Evolutionary conservation across 495 filamentous ascomycete genomes (phyloP).

Genomic region (Aspergillus kassunensis): DNA sequence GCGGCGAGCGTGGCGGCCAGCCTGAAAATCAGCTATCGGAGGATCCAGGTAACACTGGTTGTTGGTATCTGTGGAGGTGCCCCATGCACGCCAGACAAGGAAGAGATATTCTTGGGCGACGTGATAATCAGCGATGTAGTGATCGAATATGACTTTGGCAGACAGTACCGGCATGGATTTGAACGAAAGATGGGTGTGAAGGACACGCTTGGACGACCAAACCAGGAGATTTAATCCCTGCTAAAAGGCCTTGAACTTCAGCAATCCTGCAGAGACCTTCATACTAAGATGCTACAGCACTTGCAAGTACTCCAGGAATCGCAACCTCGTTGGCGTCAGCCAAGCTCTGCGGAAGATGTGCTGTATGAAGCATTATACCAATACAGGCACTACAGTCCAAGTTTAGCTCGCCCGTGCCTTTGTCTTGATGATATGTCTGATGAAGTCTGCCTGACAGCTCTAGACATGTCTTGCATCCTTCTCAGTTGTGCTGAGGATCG

Average conservation of each 20-base stretch:
- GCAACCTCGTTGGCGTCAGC: constrained; percentile 15
- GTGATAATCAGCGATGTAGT: constrained; percentile 39
- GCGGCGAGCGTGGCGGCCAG: constrained; percentile 26
- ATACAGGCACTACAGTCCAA: constrained; percentile 26
- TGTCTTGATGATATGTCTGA: neutral
- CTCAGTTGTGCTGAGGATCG: constrained; percentile 2
- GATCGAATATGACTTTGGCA: constrained; percentile 39
- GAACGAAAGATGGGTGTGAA: constrained; percentile 22
- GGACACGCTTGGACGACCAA: constrained; percentile 27
- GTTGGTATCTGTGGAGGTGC: constrained; percentile 10
- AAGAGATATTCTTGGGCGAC: constrained; percentile 39
- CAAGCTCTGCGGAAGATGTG: constrained; percentile 23
- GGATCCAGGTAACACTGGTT: constrained; percentile 21
- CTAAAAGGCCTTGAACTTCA: constrained; percentile 19
- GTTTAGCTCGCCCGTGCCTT: neutral
- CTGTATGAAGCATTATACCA: constrained; percentile 27
- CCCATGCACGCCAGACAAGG: constrained; percentile 9
- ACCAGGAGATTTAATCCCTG: constrained; percentile 26
- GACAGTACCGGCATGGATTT: constrained; percentile 24
- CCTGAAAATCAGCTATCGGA: constrained; percentile 27
- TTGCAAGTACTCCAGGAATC: constrained; percentile 3
- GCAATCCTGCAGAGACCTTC: constrained; percentile 10
- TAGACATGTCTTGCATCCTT: neutral
- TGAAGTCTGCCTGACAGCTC: neutral
- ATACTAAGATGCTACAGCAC: constrained; percentile 9